Evolutionary conservation across 306 rosid species (phyloP).

Genomic region (Vigna radiata): DNA sequence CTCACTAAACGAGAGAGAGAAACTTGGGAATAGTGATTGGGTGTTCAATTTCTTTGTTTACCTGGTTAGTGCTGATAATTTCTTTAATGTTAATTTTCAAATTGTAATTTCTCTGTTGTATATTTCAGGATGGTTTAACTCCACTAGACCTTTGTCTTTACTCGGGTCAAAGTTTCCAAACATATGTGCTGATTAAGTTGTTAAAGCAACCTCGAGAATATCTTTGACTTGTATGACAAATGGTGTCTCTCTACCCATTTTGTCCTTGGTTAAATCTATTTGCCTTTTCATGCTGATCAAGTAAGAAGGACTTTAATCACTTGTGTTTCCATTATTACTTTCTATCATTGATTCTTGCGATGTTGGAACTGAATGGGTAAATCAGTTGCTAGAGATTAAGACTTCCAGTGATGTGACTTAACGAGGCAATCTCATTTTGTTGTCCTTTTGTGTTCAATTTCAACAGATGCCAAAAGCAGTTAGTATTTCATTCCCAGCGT

Average conservation of each 20-base stretch:
- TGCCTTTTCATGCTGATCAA: not conserved
- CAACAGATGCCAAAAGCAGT: not conserved
- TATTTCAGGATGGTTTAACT: slow-evolving; percentile 79
- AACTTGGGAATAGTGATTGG: not conserved
- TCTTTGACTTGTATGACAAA: slow-evolving; percentile 2
- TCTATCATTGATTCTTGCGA: not conserved
- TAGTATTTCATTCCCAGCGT: not conserved
- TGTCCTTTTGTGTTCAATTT: not conserved
- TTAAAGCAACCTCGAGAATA: slow-evolving; percentile 69
- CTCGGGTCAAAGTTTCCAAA: slow-evolving; percentile 69
- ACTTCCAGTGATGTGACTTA: slow-evolving; percentile 1
- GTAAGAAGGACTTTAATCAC: not conserved
- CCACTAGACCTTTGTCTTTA: slow-evolving; percentile 87
- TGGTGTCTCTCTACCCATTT: not conserved
- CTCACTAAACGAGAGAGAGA: not conserved
- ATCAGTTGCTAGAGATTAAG: not conserved
- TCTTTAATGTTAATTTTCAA: not conserved
- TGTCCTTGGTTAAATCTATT: not conserved
- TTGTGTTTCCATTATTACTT: not conserved
- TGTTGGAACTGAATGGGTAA: not conserved
- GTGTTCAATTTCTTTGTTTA: slow-evolving; percentile 23
- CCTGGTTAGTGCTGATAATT: slow-evolving; percentile 21
- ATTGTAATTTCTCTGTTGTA: slow-evolving; percentile 19
- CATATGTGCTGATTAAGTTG: slow-evolving; percentile 78
- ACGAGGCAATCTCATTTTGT: not conserved